Conservation (phyloP, 129 eudicot genomes). For the Erigeron canadensis region DNA sequence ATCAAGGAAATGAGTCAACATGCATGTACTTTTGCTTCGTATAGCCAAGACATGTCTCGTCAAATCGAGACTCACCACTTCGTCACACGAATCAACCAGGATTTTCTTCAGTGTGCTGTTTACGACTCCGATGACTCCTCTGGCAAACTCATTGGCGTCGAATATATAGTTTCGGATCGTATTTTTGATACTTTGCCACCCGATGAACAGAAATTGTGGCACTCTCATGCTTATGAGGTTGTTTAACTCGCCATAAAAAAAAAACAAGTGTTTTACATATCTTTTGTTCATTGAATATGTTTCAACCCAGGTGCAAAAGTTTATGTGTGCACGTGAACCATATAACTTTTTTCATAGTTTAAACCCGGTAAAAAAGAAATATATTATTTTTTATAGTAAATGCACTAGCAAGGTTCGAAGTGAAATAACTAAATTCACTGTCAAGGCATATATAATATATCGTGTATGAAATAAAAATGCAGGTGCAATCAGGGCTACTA, state of each 20-base stretch:
- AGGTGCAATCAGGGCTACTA: slow-evolving; percentile 65
- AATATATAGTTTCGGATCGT: slow-evolving; percentile 54
- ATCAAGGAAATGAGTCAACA: slow-evolving; percentile 62
- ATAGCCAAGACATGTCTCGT: slow-evolving; percentile 63
- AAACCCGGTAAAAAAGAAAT: too few relatives aligned
- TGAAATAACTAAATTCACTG: too few relatives aligned
- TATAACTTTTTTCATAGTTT: too few relatives aligned
- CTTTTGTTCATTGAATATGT: too few relatives aligned
- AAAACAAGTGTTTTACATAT: too few relatives aligned
- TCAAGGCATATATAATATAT: too few relatives aligned
- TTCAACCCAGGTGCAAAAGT: too few relatives aligned
- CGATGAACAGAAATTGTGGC: slow-evolving; percentile 69
- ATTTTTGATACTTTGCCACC: slow-evolving; percentile 46
- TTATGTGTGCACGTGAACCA: too few relatives aligned
- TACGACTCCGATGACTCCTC: slow-evolving; percentile 56
- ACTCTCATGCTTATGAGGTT: slow-evolving; percentile 67
- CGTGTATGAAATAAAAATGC: background rate
- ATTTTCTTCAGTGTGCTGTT: slow-evolving; percentile 70
- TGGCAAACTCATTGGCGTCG: slow-evolving; percentile 58
- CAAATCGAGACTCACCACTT: slow-evolving; percentile 67
- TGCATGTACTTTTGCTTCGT: slow-evolving; percentile 58
- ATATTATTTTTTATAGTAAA: too few relatives aligned
- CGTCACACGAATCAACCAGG: slow-evolving; percentile 53
- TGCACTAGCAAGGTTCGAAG: too few relatives aligned
- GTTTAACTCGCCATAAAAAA: too few relatives aligned